Evolutionary conservation across 2,329 filamentous ascomycete genomes (phyloP), one percentile per base, ranked within the genome.

Genomic region (Lecanoromycetidae sp.): DNA sequence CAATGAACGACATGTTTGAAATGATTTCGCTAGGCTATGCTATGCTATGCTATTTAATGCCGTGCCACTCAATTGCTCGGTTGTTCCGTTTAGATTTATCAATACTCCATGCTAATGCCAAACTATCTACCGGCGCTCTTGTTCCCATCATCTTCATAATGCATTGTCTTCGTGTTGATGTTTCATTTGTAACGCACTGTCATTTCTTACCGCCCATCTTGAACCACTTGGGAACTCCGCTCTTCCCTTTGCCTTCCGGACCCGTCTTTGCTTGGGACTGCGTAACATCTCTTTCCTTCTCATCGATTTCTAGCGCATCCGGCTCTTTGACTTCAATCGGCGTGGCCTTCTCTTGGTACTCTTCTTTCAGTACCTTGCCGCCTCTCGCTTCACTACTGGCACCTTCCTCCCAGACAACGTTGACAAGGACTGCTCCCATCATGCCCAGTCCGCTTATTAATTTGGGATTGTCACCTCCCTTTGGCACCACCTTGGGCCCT

Each of bases 361-460:
- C 74, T 34, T 67, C 61, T 52, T 76, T 80, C 48, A 91, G 63
- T 44, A 84, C 77, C 13, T 74, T 67, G 20, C 65, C 66, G 25
- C 55, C 57, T 50, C 80, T 70, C 4, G 72, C 74, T 9, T 71
- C 66, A 1, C 66, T 57, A n/a, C 74, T 70, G 1, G 80, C 82
- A 30, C 63, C 70, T 38, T 80, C 74, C 17, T 79, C 76, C 84
- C 87, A 94, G 1, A 79, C 66, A 51, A 94, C 75, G 50, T 82
- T 90, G 35, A 95, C 68, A 7, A 94, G 68, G 26, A 88, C 80
- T 27, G 78, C 74, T 5, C 80, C 79, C 3, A 72, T 74, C 52
- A 95, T 75, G 12, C 80, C 77, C 55, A 94, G 74, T 48, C 81
- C 78, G 43, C 74, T 71, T 48, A 95, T 84, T n/a, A 95, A 67